These are phyloP conservation scores for Fraxinus paxiana DNA, from an alignment of 305 asterid species.

Conservation along the genomic window DNA sequence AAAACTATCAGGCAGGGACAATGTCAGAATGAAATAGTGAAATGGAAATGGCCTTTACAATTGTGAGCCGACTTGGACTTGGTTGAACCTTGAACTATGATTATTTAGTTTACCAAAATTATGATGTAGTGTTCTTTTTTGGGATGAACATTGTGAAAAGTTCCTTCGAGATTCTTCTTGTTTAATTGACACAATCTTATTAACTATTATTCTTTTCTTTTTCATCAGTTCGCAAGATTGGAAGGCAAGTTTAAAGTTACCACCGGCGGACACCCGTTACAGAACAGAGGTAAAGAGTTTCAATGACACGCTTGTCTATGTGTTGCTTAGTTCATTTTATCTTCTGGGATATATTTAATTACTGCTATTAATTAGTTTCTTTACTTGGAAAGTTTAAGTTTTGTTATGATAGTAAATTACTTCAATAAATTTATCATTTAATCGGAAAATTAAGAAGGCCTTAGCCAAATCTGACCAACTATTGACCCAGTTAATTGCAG, in stretches of 20 bases:
- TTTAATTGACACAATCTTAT: conserved; percentile 1
- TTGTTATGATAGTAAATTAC: conserved; percentile 5
- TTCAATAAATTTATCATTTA: background rate
- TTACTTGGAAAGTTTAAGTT: conserved; percentile 1
- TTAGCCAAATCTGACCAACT: background rate
- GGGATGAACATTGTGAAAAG: background rate
- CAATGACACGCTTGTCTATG: background rate
- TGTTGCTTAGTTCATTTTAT: background rate
- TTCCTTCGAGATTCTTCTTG: background rate
- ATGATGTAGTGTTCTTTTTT: background rate
- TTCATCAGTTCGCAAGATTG: conserved; percentile 75
- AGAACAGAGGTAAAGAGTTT: conserved; percentile 67
- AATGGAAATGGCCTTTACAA: background rate
- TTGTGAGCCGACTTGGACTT: background rate
- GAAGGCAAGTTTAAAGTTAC: conserved; percentile 67
- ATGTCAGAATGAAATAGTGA: background rate
- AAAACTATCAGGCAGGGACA: background rate
- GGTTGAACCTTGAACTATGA: background rate
- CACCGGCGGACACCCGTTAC: conserved; percentile 68
- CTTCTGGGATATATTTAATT: background rate
- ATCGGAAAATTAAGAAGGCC: background rate
- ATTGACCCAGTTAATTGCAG: background rate
- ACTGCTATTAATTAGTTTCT: conserved; percentile 3
- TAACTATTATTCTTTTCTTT: conserved; percentile 11
- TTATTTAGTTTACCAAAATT: background rate